These are phyloP conservation scores for Sarcodon sp. DNA, from an alignment of 768 basidiomycete genomes.

Conservation along the genomic window DNA sequence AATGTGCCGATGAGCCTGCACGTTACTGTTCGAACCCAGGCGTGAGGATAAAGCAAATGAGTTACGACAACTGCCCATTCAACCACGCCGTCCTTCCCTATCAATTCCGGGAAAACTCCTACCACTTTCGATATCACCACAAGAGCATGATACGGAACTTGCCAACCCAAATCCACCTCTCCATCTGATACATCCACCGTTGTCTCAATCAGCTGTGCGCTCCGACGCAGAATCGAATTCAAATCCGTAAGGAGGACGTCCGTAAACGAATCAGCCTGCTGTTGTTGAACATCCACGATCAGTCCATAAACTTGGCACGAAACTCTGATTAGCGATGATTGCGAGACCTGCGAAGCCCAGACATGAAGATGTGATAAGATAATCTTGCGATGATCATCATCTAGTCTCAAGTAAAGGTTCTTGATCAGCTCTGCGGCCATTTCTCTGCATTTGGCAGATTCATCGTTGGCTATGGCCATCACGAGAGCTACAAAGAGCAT, in stretches of 20 bases:
- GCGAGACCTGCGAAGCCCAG: constrained; percentile 59
- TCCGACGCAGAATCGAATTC: constrained; percentile 30
- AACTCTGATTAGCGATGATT: constrained; percentile 53
- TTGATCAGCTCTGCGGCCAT: constrained; percentile 81
- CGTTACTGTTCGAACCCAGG: constrained; percentile 83
- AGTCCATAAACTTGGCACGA: constrained; percentile 78
- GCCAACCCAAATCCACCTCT: constrained; percentile 61
- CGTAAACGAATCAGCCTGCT: constrained; percentile 30
- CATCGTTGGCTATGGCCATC: constrained; percentile 90
- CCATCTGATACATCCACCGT: constrained; percentile 33
- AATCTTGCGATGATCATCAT: constrained; percentile 37
- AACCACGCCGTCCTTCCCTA: constrained; percentile 30
- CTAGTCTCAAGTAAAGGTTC: constrained; percentile 55
- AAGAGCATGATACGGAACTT: constrained; percentile 71
- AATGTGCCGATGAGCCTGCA: constrained; percentile 64
- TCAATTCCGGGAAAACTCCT: constrained; percentile 38
- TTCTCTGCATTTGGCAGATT: constrained; percentile 78
- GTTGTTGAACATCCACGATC: constrained; percentile 53
- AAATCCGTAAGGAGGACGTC: constrained; percentile 44
- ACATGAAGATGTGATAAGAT: constrained; percentile 63
- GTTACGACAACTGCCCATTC: constrained; percentile 50
- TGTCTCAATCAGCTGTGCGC: constrained; percentile 25
- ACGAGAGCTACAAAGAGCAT: constrained; percentile 86
- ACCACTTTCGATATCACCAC: constrained; percentile 52
- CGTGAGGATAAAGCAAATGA: constrained; percentile 80